phyloP scores from a whole-genome alignment of 495 filamentous ascomycete species.

The Penicillium pancosmium region DNA sequence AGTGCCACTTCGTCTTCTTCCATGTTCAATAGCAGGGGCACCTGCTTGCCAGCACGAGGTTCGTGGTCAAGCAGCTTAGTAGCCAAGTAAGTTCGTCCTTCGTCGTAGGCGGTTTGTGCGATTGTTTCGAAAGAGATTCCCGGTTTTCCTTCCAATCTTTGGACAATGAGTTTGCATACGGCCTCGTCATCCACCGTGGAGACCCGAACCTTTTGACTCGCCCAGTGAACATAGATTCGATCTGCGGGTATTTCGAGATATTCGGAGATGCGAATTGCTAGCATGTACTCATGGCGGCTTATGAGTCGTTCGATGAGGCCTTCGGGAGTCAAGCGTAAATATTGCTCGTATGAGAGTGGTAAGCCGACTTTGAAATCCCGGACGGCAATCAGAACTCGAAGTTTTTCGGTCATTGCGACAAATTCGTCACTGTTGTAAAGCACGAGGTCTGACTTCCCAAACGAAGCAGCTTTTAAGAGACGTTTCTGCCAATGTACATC shows the following conservation, averaged over 20 bases:
- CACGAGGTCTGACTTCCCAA: constrained; percentile 95
- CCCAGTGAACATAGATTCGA: constrained; percentile 95
- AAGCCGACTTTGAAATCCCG: constrained; percentile 89
- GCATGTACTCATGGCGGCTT: constrained; percentile 86
- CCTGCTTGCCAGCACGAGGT: constrained; percentile 89
- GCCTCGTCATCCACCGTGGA: constrained; percentile 84
- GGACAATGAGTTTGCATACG: constrained; percentile 84
- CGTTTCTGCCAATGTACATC: constrained; percentile 92
- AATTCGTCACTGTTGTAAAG: constrained; percentile 98
- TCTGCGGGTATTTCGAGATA: constrained; percentile 86
- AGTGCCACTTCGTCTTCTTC: constrained; percentile 94
- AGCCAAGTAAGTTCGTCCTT: constrained; percentile 83
- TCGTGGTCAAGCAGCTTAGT: constrained; percentile 92
- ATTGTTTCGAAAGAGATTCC: constrained; percentile 95
- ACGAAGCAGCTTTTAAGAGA: constrained; percentile 90
- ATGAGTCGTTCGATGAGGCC: constrained; percentile 82
- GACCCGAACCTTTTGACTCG: constrained; percentile 86
- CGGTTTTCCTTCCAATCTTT: constrained; percentile 79
- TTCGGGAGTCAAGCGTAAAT: constrained; percentile 83
- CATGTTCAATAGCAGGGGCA: constrained; percentile 92
- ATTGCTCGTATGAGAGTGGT: constrained; percentile 91
- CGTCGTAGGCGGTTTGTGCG: constrained; percentile 92
- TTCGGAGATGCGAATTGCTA: constrained; percentile 87
- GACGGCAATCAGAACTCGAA: constrained; percentile 89
- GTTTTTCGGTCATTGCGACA: constrained; percentile 94